Evolutionary conservation across 345 rosid genomes (phyloP).

Genomic region (Rubroshorea leprosula): DNA sequence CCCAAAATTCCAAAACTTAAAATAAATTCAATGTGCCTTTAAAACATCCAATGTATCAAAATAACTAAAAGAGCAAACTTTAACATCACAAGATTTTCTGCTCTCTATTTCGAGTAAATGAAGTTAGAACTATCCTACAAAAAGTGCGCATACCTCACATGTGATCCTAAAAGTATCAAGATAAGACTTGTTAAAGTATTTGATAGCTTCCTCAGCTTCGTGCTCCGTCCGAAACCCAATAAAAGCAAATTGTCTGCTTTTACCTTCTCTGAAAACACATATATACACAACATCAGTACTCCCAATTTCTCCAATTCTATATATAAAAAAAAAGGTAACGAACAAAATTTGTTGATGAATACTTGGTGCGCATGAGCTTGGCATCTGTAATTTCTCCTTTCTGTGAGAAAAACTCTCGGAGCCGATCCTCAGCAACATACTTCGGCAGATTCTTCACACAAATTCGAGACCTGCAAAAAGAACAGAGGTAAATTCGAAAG

Average conservation of each 20-base stretch:
- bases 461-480: conserved; percentile 65
- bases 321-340: not conserved
- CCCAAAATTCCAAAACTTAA: no score
- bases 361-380: conserved; percentile 73
- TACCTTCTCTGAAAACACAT: conserved; percentile 55
- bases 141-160: conserved; percentile 63
- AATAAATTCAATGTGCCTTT: no score
- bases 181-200: conserved; percentile 61
- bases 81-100: no score
- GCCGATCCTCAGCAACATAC: conserved; percentile 51
- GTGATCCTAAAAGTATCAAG: conserved; percentile 53
- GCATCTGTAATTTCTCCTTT: conserved; percentile 84
- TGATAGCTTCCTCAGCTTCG: conserved; percentile 81
- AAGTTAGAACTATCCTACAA: not conserved
- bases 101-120: no score
- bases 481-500: not conserved
- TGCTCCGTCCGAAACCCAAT: conserved; percentile 65
- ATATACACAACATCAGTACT: not conserved
- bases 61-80: no score
- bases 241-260: conserved; percentile 80
- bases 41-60: no score
- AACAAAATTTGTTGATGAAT: not conserved
- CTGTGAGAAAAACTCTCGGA: conserved; percentile 62
- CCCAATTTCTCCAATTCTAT: not conserved
- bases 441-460: conserved; percentile 80